These are phyloP conservation scores for Saccharomyces hybrid DNA, from an alignment of 1,139 yeast genomes.

Conservation along the genomic window DNA sequence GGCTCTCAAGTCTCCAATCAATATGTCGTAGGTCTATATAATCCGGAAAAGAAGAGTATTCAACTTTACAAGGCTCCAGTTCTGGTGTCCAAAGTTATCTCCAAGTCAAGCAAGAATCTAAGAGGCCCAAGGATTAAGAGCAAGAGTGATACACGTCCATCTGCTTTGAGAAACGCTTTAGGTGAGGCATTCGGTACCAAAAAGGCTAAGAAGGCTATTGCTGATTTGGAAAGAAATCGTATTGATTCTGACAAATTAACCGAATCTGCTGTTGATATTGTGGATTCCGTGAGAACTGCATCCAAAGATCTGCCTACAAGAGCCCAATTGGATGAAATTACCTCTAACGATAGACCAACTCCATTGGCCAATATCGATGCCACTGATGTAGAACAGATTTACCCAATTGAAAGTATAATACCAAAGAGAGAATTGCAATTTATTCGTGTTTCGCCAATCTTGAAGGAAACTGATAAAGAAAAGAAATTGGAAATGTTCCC, in stretches of 20 bases:
- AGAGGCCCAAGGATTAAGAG: slow-evolving; percentile 58
- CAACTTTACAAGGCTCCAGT: slow-evolving; percentile 59
- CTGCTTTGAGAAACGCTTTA: slow-evolving; percentile 64
- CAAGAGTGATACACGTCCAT: slow-evolving; percentile 41
- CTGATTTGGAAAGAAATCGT: slow-evolving; percentile 70
- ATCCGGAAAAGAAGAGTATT: slow-evolving; percentile 49
- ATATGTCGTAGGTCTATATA: slow-evolving; percentile 63
- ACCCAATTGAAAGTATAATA: slow-evolving; percentile 64
- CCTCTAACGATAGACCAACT: slow-evolving; percentile 62
- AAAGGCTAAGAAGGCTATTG: slow-evolving; percentile 86
- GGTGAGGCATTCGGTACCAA: slow-evolving; percentile 98
- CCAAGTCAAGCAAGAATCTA: slow-evolving; percentile 44
- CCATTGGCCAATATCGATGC: slow-evolving; percentile 74
- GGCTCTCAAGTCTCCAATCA: slow-evolving; percentile 33
- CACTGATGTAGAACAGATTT: slow-evolving; percentile 70
- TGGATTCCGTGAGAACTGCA: slow-evolving; percentile 65
- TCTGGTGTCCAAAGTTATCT: slow-evolving; percentile 44
- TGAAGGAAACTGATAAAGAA: slow-evolving; percentile 43
- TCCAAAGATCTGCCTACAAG: slow-evolving; percentile 70
- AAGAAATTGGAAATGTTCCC: slow-evolving; percentile 55
- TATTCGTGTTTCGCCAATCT: slow-evolving; percentile 53
- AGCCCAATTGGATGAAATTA: slow-evolving; percentile 45
- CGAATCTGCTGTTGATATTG: slow-evolving; percentile 68
- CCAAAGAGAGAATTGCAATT: slow-evolving; percentile 56
- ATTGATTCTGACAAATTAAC: slow-evolving; percentile 77